Evolutionary conservation across 2,329 filamentous ascomycete species (phyloP), one percentile per base, ranked within the genome.

Genomic region (Aspergillus sp.): DNA sequence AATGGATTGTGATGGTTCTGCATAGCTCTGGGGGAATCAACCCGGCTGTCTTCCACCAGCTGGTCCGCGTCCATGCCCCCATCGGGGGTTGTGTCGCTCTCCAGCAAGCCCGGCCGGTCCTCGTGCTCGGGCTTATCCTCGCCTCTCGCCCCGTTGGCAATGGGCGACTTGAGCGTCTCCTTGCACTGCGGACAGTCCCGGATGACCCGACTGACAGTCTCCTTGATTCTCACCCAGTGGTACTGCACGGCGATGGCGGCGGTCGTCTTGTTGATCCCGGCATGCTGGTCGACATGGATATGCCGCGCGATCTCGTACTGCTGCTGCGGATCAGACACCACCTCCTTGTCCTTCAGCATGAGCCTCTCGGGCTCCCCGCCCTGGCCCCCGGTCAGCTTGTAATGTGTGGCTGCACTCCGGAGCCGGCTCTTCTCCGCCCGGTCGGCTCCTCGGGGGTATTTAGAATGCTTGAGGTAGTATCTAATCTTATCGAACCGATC

Each of bases 401-500:
- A 96, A 63, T 96, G 89, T 13, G 86, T 94, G 25, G 88, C 88
- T 29, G 89, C 88, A 61, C 84, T 93, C 49, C 91, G 78, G 35
- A 98, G 76, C 48, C 89, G 82, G 64, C 82, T 89, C 74, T 96
- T 96, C 63, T 96, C 91, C 36, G 88, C 88, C 37, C 89, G 78
- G 68, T 95, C 86, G 54, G 89, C 88, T 41, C 88, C 89, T 50
- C 81, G 80, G 38, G 91, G 91, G 60, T 98, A 96, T 60, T 88
- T 86, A 53, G 81, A 82, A 59, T 88, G 86, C 64, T 93, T 93
- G 54, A 96, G 78, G 63, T 96, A 96, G 69, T 84, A 96, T 53
- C 88, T 82, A 58, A 96, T 96, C 71, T 95, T 95, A 69, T 95
- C 89, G 69, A 96, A 96, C 48, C 91, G 84, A 66, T 95, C 88